phyloP scores from a whole-genome alignment of 768 basidiomycete species.

The Strobilomyces confusus region DNA sequence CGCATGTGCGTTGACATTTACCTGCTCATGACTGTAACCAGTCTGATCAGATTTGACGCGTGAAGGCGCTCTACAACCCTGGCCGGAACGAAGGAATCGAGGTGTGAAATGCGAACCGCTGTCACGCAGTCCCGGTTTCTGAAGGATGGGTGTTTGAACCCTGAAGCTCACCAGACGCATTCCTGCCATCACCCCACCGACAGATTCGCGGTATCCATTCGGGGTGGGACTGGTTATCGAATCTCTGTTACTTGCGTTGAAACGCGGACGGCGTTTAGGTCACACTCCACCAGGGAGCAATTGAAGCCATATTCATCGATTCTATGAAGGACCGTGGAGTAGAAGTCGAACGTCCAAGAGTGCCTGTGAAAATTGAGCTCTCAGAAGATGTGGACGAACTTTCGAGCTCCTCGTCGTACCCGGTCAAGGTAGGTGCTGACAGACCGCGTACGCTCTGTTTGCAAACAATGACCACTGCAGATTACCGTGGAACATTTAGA shows the following conservation, averaged over 20 bases:
- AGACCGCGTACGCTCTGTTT: not conserved
- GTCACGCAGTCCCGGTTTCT: not conserved
- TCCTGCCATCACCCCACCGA: not conserved
- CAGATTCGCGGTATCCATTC: not conserved
- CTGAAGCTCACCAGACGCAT: too few species aligned
- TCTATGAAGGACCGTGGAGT: not conserved
- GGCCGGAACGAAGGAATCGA: not conserved
- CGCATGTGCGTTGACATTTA: slow-evolving; percentile 48
- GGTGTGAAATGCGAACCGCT: not conserved
- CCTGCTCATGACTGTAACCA: too few species aligned
- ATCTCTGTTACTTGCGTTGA: not conserved
- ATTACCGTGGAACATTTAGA: slow-evolving; percentile 19
- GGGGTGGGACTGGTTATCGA: too few species aligned
- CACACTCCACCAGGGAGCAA: not conserved
- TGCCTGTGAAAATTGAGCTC: not conserved
- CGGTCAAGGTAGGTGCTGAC: slow-evolving; percentile 24
- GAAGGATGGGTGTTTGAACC: too few species aligned
- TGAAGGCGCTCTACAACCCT: too few species aligned
- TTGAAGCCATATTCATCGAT: not conserved
- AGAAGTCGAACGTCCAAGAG: not conserved
- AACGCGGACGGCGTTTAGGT: not conserved
- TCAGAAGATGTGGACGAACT: not conserved
- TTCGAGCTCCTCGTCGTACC: slow-evolving; percentile 24
- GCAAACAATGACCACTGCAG: slow-evolving; percentile 4
- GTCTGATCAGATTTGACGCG: too few species aligned